Conservation (phyloP, 345 rosid genomes). For the Sonneratia alba region DNA sequence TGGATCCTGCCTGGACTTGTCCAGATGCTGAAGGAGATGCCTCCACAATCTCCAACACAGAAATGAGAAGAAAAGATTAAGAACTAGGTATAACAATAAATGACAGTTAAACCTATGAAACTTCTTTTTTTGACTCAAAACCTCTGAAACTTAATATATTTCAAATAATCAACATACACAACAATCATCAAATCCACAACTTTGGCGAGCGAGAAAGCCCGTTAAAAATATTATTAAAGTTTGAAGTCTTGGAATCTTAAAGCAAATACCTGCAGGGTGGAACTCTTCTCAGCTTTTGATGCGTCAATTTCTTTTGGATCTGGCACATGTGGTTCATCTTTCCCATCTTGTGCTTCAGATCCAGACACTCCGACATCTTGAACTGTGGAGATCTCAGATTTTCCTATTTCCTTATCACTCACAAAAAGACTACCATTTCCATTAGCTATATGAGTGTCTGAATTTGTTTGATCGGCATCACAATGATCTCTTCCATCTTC, state of each 20-base stretch:
- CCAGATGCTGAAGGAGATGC: constrained; percentile 45
- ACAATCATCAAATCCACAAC: background rate
- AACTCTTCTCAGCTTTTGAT: constrained; percentile 39
- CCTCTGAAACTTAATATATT: background rate
- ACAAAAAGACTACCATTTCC: background rate
- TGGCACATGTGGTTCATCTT: constrained; percentile 16
- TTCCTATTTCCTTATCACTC: background rate
- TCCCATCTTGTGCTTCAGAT: background rate
- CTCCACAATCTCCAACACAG: constrained; percentile 39
- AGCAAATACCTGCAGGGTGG: constrained; percentile 37
- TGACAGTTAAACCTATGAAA: background rate
- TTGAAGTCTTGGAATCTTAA: constrained; percentile 30
- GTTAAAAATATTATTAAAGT: constrained; percentile 34
- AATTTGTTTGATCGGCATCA: background rate
- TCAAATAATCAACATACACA: constrained; percentile 3
- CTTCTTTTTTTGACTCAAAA: background rate
- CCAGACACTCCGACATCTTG: background rate
- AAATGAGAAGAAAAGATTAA: background rate
- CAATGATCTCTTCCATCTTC: constrained; percentile 2
- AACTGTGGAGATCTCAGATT: background rate
- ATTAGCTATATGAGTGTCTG: background rate
- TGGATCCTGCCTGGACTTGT: constrained; percentile 29
- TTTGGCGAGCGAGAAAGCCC: background rate
- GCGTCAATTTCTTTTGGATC: constrained; percentile 24
- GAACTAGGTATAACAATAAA: background rate